A percentile compares a stretch with the other conserved stretches of the same genome.
These are phyloP conservation scores for Aspergillus viridinutans DNA, from an alignment of 2,329 filamentous ascomycete genomes.

Conservation along the genomic window DNA sequence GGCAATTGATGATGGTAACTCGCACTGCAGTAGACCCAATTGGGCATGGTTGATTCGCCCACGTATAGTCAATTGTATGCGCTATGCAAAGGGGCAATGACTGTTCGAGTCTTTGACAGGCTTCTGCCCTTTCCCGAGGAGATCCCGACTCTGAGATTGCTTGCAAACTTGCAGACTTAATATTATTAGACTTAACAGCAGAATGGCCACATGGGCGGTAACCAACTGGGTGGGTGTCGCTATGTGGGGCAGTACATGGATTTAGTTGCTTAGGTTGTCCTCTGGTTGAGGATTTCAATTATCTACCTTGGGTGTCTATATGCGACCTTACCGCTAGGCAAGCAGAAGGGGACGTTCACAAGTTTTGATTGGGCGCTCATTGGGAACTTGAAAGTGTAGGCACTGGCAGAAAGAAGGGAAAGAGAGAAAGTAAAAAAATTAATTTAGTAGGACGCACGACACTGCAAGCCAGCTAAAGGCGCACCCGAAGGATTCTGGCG, in stretches of 20 bases:
- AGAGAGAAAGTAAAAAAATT: not conserved
- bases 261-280: conserved; percentile 26
- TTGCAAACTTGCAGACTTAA: not conserved
- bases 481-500: conserved; percentile 8
- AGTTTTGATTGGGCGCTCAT: not conserved
- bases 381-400: too few species aligned
- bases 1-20: too few species aligned
- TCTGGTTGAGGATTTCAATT: not conserved
- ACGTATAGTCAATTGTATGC: not conserved
- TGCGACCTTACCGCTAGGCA: not conserved
- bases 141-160: not conserved
- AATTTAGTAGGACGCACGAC: not conserved
- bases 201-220: not conserved
- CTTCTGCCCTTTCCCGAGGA: not conserved
- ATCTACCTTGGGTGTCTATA: not conserved
- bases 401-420: not conserved
- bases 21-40: too few species aligned
- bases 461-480: conserved; percentile 3
- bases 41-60: too few species aligned
- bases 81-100: not conserved
- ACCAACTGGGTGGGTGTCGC: conserved; percentile 13
- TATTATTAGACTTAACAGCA: not conserved
- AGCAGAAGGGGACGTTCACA: not conserved
- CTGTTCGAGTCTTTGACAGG: not conserved
- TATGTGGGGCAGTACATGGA: conserved; percentile 24